A percentile compares a stretch with the other conserved stretches of the same genome.
These are phyloP conservation scores for Populus davidiana DNA, from an alignment of 345 rosid species.

Conservation along the genomic window DNA sequence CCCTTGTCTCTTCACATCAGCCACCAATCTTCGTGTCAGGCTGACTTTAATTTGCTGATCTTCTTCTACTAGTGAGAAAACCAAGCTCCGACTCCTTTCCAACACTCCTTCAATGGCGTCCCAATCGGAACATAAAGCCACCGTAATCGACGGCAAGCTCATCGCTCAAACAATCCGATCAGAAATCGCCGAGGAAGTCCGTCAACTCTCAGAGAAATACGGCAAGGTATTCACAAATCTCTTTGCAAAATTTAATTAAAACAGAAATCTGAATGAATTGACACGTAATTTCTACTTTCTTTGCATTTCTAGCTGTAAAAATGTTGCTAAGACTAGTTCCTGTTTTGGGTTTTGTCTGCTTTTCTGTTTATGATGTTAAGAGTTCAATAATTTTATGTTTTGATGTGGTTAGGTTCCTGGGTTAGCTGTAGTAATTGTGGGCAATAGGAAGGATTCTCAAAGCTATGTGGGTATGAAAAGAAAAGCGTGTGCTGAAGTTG, in stretches of 20 bases:
- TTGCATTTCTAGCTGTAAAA: not conserved
- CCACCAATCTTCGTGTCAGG: too few relatives aligned
- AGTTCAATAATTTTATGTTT: not conserved
- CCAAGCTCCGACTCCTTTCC: not conserved
- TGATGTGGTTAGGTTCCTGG: conserved; percentile 68
- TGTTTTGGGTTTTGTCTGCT: not conserved
- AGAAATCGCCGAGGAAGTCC: conserved; percentile 78
- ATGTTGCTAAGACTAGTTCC: not conserved
- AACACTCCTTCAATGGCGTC: conserved; percentile 42
- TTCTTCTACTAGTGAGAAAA: too few relatives aligned
- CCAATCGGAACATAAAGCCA: conserved; percentile 48
- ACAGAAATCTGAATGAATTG: not conserved
- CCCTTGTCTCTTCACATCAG: too few relatives aligned
- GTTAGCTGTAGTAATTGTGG: conserved; percentile 83
- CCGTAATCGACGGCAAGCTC: conserved; percentile 68
- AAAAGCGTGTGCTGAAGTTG: conserved; percentile 90
- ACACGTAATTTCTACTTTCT: not conserved
- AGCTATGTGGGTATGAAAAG: conserved; percentile 91
- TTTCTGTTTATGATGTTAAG: not conserved
- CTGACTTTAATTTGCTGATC: too few relatives aligned
- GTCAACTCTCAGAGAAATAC: conserved; percentile 52
- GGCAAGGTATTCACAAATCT: conserved; percentile 47
- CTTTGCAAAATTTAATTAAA: not conserved
- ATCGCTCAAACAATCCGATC: conserved; percentile 73
- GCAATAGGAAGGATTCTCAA: conserved; percentile 75